phyloP scores from a whole-genome alignment of 257 asterid species.

The Solanum etuberosum region DNA sequence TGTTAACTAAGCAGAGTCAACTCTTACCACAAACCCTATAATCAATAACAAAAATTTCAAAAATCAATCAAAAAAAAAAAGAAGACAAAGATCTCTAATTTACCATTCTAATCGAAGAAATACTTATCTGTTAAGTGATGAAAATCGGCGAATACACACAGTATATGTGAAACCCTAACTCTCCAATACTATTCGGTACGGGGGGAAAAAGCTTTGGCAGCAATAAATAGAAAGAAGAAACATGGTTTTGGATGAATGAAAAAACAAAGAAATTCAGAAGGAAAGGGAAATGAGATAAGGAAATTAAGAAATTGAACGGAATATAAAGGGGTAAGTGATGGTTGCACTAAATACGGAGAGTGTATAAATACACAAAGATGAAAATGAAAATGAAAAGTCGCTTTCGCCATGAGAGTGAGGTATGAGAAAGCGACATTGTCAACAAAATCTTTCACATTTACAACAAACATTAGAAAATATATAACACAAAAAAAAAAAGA shows the following conservation, averaged over 20 bases:
- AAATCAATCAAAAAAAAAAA: neutral
- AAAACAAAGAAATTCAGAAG: neutral
- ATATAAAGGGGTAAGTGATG: neutral
- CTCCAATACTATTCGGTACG: neutral
- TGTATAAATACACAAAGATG: slow-evolving; percentile 18
- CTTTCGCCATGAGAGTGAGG: slow-evolving; percentile 44
- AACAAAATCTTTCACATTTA: neutral
- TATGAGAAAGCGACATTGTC: slow-evolving; percentile 24
- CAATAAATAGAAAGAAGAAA: neutral
- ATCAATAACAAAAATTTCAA: neutral
- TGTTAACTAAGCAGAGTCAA: neutral
- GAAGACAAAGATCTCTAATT: neutral
- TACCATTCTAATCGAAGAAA: neutral
- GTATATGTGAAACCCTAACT: neutral
- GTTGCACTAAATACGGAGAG: slow-evolving; percentile 27
- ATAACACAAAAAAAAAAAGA: neutral
- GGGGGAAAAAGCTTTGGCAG: neutral
- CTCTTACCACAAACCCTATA: slow-evolving; percentile 13
- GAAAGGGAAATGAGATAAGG: neutral
- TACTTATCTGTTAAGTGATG: neutral
- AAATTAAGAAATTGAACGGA: neutral
- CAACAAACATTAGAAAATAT: neutral
- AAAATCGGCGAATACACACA: neutral
- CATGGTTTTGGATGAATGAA: neutral
- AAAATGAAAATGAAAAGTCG: slow-evolving; percentile 23